Evolutionary conservation across 1,139 yeast genomes (phyloP).

Genomic region (Magnusiomyces starmeri): DNA sequence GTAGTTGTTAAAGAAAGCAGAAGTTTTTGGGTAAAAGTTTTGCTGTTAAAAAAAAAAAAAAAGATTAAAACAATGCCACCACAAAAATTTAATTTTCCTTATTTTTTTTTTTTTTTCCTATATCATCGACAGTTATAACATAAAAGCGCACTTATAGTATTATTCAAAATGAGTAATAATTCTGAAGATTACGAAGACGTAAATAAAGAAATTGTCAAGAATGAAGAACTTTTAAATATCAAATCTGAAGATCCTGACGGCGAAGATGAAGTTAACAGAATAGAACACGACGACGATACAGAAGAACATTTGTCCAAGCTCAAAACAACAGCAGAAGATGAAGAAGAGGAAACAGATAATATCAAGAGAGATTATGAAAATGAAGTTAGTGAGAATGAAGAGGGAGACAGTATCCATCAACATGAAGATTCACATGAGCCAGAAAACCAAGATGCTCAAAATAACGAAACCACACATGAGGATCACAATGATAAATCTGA

Average conservation of each 20-base stretch:
- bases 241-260: background rate
- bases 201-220: background rate
- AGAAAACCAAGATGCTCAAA: background rate
- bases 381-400: slow-evolving; percentile 11
- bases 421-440: background rate
- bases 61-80: too few species aligned
- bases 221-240: background rate
- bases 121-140: background rate
- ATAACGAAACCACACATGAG: background rate
- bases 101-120: too few species aligned
- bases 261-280: background rate
- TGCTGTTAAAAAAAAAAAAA: too few species aligned
- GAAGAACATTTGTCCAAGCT: background rate
- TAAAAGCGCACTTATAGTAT: background rate
- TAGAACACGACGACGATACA: background rate
- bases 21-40: too few species aligned
- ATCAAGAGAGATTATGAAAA: slow-evolving; percentile 5
- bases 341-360: background rate
- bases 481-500: background rate
- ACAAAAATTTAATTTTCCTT: too few species aligned
- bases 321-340: slow-evolving; percentile 3
- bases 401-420: background rate
- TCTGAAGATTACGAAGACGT: too few species aligned
- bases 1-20: too few species aligned
- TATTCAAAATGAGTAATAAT: background rate